A percentile compares a stretch with the other conserved stretches of the same genome.
Evolutionary conservation across 2,329 filamentous ascomycete genomes (phyloP).

Genomic region (Cylindrodendrum hubeiense): DNA sequence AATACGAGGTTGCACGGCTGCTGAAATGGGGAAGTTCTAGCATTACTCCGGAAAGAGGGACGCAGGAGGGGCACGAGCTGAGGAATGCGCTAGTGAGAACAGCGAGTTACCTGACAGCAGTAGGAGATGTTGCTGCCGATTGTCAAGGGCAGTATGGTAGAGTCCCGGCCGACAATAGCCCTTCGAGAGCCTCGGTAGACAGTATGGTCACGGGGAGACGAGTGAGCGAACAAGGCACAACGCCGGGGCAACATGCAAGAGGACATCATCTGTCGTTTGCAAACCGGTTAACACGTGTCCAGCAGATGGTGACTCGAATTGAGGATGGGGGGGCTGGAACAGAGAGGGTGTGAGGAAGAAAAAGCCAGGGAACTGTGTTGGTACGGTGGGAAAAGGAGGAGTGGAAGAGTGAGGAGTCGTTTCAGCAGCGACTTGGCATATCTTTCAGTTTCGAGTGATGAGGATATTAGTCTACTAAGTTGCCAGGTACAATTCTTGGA

Average conservation of each 20-base stretch:
- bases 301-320: not conserved
- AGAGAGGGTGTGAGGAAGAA: not conserved
- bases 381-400: not conserved
- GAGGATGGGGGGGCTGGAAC: not conserved
- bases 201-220: not conserved
- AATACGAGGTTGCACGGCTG: conserved; percentile 74
- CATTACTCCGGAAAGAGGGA: not conserved
- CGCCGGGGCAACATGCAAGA: not conserved
- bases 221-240: not conserved
- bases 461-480: too few relatives aligned
- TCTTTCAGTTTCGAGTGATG: not conserved
- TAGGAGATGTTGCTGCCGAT: not conserved
- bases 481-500: too few relatives aligned
- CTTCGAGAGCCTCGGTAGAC: conserved; percentile 6
- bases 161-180: conserved; percentile 6
- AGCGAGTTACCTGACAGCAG: conserved; percentile 7
- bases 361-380: not conserved
- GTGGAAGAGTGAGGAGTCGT: not conserved
- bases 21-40: conserved; percentile 19
- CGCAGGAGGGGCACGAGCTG: not conserved
- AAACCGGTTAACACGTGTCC: conserved; percentile 30
- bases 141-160: conserved; percentile 14
- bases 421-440: not conserved
- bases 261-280: conserved; percentile 32
- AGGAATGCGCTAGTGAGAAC: conserved; percentile 21